These are phyloP conservation scores for Cicer arietinum DNA, from an alignment of 306 rosid species.

Conservation along the genomic window DNA sequence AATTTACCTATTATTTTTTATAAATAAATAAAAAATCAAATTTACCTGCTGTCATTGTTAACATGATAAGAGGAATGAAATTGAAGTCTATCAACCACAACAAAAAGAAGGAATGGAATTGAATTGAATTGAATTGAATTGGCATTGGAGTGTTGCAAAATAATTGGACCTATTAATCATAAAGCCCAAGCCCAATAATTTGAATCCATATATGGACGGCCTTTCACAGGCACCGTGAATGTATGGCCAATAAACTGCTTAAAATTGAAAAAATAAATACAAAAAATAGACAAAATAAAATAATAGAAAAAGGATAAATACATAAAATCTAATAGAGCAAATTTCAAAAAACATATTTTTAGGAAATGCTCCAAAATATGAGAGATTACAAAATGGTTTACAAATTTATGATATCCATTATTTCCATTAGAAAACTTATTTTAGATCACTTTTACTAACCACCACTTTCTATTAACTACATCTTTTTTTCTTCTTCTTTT, in stretches of 20 bases:
- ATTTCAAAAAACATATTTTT: neutral
- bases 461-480: neutral
- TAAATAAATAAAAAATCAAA: no score
- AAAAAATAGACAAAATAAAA: neutral
- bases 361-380: neutral
- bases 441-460: neutral
- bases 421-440: neutral
- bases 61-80: no score
- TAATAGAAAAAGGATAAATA: neutral
- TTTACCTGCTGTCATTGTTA: no score
- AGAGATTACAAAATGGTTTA: neutral
- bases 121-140: no score
- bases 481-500: neutral
- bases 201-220: neutral
- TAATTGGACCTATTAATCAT: neutral
- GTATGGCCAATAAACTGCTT: neutral
- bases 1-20: no score
- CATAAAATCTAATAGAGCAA: neutral
- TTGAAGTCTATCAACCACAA: no score
- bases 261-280: neutral
- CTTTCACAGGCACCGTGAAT: neutral
- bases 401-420: neutral
- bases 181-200: constrained; percentile 1
- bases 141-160: no score
- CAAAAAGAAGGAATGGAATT: no score